These are phyloP conservation scores for Coemansia sp. DNA, from an alignment of 192 early-diverging fungal genomes.

Conservation along the genomic window DNA sequence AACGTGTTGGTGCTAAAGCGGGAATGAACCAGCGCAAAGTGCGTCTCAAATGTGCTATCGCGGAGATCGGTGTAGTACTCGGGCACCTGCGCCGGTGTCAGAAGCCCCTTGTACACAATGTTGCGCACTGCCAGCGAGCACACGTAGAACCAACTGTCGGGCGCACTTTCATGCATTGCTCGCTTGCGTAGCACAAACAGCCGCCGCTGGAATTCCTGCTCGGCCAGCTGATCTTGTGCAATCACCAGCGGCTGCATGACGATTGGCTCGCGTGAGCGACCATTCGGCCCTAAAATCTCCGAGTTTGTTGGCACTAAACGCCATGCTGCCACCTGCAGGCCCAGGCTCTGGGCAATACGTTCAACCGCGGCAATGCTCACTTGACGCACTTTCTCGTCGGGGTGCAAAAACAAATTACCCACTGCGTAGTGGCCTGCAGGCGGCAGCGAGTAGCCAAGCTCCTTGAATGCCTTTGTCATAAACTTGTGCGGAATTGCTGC, in stretches of 20 bases:
- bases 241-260: conserved; percentile 93
- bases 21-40: conserved; percentile 97
- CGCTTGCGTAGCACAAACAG: conserved; percentile 91
- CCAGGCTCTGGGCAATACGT: conserved; percentile 69
- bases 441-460: conserved; percentile 69
- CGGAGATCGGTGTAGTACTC: conserved; percentile 88
- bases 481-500: conserved; percentile 89
- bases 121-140: conserved; percentile 92
- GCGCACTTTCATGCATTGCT: conserved; percentile 78
- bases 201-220: conserved; percentile 72
- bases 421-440: conserved; percentile 85
- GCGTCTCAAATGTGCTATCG: conserved; percentile 78
- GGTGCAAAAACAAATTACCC: conserved; percentile 92
- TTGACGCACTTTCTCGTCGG: conserved; percentile 61
- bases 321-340: conserved; percentile 85
- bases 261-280: conserved; percentile 85
- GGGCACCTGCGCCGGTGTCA: conserved; percentile 93
- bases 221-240: conserved; percentile 44
- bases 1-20: conserved; percentile 99
- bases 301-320: conserved; percentile 82
- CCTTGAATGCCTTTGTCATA: conserved; percentile 64
- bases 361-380: conserved; percentile 79
- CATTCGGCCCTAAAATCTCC: conserved; percentile 85
- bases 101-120: conserved; percentile 97
- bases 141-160: conserved; percentile 94